Evolutionary conservation across 2,329 filamentous ascomycete genomes (phyloP), one percentile per base, ranked within the genome.

Genomic region (Metarhizium robertsii): DNA sequence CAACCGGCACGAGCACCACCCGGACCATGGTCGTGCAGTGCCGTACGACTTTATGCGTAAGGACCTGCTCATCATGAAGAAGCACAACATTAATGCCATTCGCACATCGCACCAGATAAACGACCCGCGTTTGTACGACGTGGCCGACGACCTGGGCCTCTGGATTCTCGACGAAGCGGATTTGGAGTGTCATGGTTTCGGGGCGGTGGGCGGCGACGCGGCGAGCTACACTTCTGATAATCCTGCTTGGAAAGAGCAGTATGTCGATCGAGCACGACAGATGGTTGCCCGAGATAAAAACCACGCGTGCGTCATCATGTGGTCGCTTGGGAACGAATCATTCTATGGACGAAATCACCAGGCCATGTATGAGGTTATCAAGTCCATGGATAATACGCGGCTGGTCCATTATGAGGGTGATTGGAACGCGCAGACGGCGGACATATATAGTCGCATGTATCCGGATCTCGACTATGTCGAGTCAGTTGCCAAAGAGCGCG

Each of bases 1-100:
- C 6, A 89, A 89, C 62, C 77, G 85, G 38, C 86, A 89, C 60
- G 86, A 90, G 56, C 85, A 89, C 59, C 82, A 88, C 61, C 80
- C 84, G 0, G 71, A 76, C 55, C 78, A 77, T 5, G 85, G 85
- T 0, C 78, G 85, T 0, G 76, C 83, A 0, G 81, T 88, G 1
- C 83, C 83, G 0, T 76, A 79, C 32, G 77, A 80, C 0, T 81
- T 79, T n/a, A 76, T 88, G 61, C 74, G 78, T 53, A 69, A 73
- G 1, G 86, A 89, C 58, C 72, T 89, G 3, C 58, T 84, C 2
- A 69, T 78, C 4, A 89, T 89, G 85, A 88, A 88, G 65, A 71
- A 70, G 1, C 78, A 86, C 67, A 87, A 87, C 60, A 79, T 90
- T 65, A 90, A 90, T 58, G 82, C 85, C 2, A 77, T 90, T 10